These are phyloP conservation scores for Phialophora chinensis DNA, from an alignment of 2,329 filamentous ascomycete species.

Conservation along the genomic window DNA sequence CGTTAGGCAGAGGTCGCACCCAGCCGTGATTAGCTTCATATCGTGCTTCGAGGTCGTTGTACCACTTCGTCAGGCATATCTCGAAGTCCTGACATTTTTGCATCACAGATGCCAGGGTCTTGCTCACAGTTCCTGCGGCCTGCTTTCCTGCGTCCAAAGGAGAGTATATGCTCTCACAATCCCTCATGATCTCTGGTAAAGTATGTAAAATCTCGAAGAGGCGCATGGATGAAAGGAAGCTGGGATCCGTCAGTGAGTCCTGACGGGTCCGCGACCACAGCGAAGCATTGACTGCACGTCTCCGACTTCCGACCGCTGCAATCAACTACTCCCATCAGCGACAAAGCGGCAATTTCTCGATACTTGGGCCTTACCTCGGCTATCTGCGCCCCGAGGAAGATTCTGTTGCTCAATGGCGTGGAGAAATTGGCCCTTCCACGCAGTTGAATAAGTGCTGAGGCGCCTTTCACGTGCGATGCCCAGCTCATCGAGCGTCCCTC, in stretches of 20 bases:
- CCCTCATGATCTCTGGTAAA: constrained; percentile 24
- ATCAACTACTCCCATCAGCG: constrained; percentile 19
- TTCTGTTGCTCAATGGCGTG: constrained; percentile 11
- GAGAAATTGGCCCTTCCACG: constrained; percentile 26
- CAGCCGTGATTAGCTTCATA: neutral
- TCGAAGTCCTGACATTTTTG: constrained; percentile 4
- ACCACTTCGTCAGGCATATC: neutral
- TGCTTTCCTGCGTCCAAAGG: neutral
- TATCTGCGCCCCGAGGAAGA: constrained; percentile 23
- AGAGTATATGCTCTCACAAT: constrained; percentile 20
- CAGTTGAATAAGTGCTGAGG: constrained; percentile 20
- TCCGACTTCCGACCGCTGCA: constrained; percentile 19
- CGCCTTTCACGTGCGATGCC: constrained; percentile 25
- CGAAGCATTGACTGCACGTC: constrained; percentile 1
- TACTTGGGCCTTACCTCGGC: constrained; percentile 14
- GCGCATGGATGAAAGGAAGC: constrained; percentile 11
- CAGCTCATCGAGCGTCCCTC: constrained; percentile 13
- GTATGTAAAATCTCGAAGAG: constrained; percentile 25
- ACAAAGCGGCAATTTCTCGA: neutral
- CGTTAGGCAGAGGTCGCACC: neutral
- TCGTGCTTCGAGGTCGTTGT: neutral
- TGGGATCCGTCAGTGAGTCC: neutral
- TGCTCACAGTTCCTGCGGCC: neutral
- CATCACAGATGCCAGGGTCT: neutral
- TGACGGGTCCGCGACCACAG: constrained; percentile 4